Base-by-base conservation (phyloP, 176 grass and related monocot species). In the Ensete glaucum region DNA sequence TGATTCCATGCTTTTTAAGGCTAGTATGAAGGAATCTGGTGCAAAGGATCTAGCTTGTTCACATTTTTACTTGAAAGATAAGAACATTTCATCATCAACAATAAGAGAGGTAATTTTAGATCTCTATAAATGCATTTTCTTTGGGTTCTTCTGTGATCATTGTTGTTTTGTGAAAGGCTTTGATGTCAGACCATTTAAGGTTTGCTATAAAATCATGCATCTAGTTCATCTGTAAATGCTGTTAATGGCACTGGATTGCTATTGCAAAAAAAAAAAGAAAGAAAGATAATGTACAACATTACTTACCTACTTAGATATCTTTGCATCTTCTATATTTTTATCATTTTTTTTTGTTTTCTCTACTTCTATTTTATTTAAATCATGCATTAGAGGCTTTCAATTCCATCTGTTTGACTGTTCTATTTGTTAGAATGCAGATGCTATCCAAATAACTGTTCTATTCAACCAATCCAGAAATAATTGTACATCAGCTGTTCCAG, bases 381-480 rank as follows among this genome's bases (percentile, higher is more conserved):
- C 8, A 71, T 58, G 82, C 53, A 82, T 50, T 71, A 9, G 16
- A 53, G 23, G 76, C 63, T 50, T 51, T 57, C 8, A 16, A 80
- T 81, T 87, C 25, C 11, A 29, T 74, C 43, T 54, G 57, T 19
- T 66, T 81, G 73, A 85, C 76, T 52, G 16, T 70, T 77, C 73
- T 85, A 64, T 83, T 85, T 80, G 50, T 76, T 92, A 97, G 94
- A 90, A 79, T 91, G 88, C 91, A 88, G 90, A 90, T 93, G 82
- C 88, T 72, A 91, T 98, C 76, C 80, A 53, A 21, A 69, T 98
- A 75, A 83, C 79, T 73, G 59, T 93, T 54, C 23, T 96, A 23
- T 82, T 76, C 74, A 93, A 93, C 78, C 74, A 88, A 78, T 93
- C 94, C 64, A 78, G 87, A 43, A 73, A 62, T 78, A 79, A 80